Percentiles rank a stretch among this genome's conserved stretches.
These are phyloP conservation scores for Metarhizium album DNA, from an alignment of 2,329 filamentous ascomycete species.

Conservation along the genomic window DNA sequence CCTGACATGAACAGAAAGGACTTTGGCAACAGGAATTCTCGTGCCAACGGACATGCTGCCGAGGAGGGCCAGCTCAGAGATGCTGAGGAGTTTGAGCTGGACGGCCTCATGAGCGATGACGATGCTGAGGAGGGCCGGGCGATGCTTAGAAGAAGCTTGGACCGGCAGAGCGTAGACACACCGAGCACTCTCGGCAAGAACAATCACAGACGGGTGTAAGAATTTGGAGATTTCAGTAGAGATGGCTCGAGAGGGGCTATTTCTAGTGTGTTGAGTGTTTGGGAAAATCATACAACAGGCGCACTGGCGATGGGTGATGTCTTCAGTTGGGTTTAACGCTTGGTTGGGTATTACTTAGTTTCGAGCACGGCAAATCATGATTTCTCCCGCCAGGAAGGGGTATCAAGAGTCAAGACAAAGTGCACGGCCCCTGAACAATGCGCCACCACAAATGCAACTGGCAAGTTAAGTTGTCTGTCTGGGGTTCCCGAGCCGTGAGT, in stretches of 20 bases:
- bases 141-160: conserved; percentile 23
- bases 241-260: not conserved
- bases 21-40: conserved; percentile 24
- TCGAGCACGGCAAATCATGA: not conserved
- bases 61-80: conserved; percentile 56
- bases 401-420: too few relatives aligned
- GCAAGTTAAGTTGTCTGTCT: too few relatives aligned
- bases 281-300: not conserved
- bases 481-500: too few relatives aligned
- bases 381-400: not conserved
- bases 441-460: too few relatives aligned
- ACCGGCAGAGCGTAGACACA: conserved; percentile 29
- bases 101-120: conserved; percentile 81
- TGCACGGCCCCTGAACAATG: too few relatives aligned
- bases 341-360: not conserved
- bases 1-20: conserved; percentile 25
- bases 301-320: not conserved
- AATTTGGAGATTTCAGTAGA: not conserved
- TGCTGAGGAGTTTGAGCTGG: conserved; percentile 87
- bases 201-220: conserved; percentile 19
- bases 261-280: not conserved
- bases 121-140: conserved; percentile 50
- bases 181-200: conserved; percentile 28
- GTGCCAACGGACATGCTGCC: conserved; percentile 21
- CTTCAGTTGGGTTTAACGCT: not conserved